Base-by-base conservation (phyloP, 305 asterid species). In the Fraxinus xanthoxyloides region DNA sequence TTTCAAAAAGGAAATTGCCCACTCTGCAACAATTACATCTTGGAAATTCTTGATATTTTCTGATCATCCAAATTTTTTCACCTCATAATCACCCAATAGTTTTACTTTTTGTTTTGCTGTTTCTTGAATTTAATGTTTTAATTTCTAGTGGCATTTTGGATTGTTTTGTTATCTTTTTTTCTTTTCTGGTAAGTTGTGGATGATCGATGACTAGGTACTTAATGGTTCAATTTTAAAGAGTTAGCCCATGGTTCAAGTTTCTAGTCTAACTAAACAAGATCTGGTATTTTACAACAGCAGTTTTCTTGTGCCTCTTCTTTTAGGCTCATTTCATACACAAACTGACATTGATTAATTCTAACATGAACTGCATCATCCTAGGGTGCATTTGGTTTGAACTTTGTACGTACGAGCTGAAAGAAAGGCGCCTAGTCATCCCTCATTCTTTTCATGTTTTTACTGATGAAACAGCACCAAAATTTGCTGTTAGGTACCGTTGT, bases 1-100 rank as follows among this genome's bases (percentile, higher is more conserved):
- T 87, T 85, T n/a, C 91, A 90, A 77, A 91, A 92, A 61, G 95
- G 95, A 12, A 90, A 89, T 63, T 93, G 98, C 77, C 95, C 97
- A 28, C 93, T 92, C 75, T 92, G 98, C 97, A 92, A 93, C 78
- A 91, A 88, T 84, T 79, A 83, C 83, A 92, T 93, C 32, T 23
- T 86, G 81, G 95, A 92, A 84, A 87, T 93, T 84, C 97, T 93
- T 67, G 95, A 92, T 86, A 89, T 93, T 63, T 93, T 90, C 82
- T 93, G 76, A 90, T 84, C 77, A 67, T 80, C 30, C n/a, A 13
- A 24, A 35, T 6, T 2, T 9, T 75, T 21, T 51, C 69, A 51
- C 40, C 81, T 30, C n/a, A 73, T 70, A 31, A 21, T 69, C 72
- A 13, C 59, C 73, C 75, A 23, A 17, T 48, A 31, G 17, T 38